Evolutionary conservation across 768 basidiomycete species (phyloP).

Genomic region (Termitomyces bulborhizus): DNA sequence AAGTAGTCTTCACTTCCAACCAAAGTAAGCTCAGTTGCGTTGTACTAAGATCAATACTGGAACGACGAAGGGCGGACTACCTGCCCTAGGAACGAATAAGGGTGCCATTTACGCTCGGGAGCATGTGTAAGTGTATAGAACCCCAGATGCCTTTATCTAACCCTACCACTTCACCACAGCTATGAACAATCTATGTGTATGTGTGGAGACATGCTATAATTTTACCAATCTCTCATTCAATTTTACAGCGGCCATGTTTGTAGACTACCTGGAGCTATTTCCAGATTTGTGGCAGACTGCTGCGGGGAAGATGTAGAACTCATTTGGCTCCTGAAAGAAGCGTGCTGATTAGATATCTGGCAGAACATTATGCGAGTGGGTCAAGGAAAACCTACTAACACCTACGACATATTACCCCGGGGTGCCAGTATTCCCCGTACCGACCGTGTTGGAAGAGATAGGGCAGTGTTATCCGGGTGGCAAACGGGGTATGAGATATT

Average conservation of each 20-base stretch:
- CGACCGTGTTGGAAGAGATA: too few relatives aligned
- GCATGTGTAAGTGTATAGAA: background rate
- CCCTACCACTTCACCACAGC: background rate
- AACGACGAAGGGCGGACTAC: background rate
- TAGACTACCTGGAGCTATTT: background rate
- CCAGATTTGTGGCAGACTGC: background rate
- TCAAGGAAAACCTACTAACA: background rate
- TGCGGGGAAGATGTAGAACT: background rate
- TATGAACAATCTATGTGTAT: background rate
- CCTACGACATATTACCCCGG: background rate
- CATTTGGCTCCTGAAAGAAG: background rate
- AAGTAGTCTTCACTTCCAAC: too few relatives aligned
- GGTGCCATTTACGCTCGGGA: background rate
- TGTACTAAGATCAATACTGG: background rate
- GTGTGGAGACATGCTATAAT: too few relatives aligned
- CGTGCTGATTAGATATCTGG: background rate
- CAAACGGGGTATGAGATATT: background rate
- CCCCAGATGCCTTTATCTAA: background rate
- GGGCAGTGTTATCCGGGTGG: background rate
- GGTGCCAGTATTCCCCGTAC: background rate
- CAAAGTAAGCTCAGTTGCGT: background rate
- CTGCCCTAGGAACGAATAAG: too few relatives aligned
- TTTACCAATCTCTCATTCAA: too few relatives aligned
- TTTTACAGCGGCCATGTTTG: background rate
- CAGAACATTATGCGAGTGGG: background rate